Evolutionary conservation across 2,329 filamentous ascomycete genomes (phyloP), one percentile per base, ranked within the genome.

Genomic region (Pseudogymnoascus sp.): DNA sequence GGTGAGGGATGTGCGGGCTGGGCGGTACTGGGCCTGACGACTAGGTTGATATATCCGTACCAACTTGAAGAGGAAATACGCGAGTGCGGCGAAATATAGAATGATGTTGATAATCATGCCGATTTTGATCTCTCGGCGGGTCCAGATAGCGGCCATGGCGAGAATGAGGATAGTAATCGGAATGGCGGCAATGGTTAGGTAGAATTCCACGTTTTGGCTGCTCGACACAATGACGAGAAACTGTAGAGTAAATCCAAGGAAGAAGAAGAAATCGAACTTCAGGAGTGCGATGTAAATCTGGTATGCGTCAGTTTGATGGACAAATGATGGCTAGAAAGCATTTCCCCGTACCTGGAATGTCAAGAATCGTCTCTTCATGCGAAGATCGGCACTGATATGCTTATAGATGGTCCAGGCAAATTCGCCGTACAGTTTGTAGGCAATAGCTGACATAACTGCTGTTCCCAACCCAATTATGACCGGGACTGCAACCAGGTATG

Each of bases 231-330:
- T 90, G 71, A 99, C 93, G 63, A 98, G 84, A 77, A 99, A 99
- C 74, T 99, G 95, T 57, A 99, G 91, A 6, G 95, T 98, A 77
- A 99, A 99, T 63, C 93, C 95, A 61, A 99, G 86, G 83, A 99
- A 99, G 82, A 99, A 98, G 86, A 99, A 99, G 78, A 99, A 98
- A 79, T 99, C 95, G 76, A 99, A 99, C 78, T 99, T 99, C 69
- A 99, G 84, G 10, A 99, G 84, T 39, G 95, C 92, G 73, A 99
- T 97, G 77, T 97, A 99, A 76, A 99, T 93, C 93, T 96, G 67
- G 4, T n/a, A 62, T 19, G 14, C 36, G 8, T 10, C n/a, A 28
- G 34, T 72, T 39, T 51, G 13, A n/a, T 25, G 4, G 4, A 23
- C 4, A 23, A 4, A 43, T 10, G 6, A 21, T 8, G 28, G 41